Evolutionary conservation across 2,329 filamentous ascomycete species (phyloP).

Genomic region (Neospermospora avenae): DNA sequence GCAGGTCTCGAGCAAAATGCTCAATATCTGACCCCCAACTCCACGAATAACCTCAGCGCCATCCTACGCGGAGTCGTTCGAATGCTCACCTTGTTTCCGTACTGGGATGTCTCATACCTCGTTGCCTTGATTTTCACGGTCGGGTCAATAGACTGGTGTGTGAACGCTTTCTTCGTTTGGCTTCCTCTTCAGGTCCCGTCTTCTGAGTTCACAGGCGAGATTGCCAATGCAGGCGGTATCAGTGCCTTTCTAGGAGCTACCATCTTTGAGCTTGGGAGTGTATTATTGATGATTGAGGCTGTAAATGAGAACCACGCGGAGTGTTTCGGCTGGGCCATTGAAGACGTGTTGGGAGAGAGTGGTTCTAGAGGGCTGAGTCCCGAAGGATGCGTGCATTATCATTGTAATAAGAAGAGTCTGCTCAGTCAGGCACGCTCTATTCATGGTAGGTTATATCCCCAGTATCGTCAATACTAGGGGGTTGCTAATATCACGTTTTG

Average conservation of each 20-base stretch:
- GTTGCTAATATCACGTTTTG: conserved; percentile 10
- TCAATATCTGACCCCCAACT: conserved; percentile 31
- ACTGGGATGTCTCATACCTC: conserved; percentile 56
- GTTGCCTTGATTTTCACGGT: conserved; percentile 52
- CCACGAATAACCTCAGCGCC: conserved; percentile 31
- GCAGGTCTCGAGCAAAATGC: conserved; percentile 19
- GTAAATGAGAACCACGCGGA: conserved; percentile 63
- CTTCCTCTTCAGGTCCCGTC: conserved; percentile 53
- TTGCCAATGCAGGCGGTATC: conserved; percentile 53
- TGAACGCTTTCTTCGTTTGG: conserved; percentile 63
- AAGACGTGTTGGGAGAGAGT: conserved; percentile 41
- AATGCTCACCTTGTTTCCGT: conserved; percentile 49
- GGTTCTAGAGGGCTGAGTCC: conserved; percentile 23
- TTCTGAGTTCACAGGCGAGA: conserved; percentile 53
- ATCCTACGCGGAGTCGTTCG: conserved; percentile 38
- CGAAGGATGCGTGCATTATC: conserved; percentile 41
- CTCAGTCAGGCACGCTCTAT: conserved; percentile 34
- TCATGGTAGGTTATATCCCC: conserved; percentile 18
- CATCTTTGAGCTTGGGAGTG: conserved; percentile 61
- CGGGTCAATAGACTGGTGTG: conserved; percentile 52
- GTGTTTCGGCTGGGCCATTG: conserved; percentile 68
- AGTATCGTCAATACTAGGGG: neutral
- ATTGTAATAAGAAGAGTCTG: conserved; percentile 39
- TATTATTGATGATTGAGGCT: conserved; percentile 63
- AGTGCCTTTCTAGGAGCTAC: conserved; percentile 66